phyloP scores from a whole-genome alignment of 2,329 filamentous ascomycete species.

The Penicillium sp. region DNA sequence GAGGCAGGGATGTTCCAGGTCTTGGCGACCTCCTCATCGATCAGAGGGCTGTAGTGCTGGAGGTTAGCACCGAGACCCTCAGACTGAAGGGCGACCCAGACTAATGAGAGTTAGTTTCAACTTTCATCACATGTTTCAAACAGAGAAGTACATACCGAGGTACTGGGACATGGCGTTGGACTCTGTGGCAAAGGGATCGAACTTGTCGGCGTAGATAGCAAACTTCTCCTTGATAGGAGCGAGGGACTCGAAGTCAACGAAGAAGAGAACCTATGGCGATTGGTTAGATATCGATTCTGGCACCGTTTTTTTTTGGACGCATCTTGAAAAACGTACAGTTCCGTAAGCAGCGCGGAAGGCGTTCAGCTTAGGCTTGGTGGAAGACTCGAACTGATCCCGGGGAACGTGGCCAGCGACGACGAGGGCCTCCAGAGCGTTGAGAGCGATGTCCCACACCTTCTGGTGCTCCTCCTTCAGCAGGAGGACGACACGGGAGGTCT shows the following conservation, averaged over 20 bases:
- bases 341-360: constrained; percentile 73
- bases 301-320: background rate
- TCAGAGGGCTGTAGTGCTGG: constrained; percentile 88
- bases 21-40: constrained; percentile 69
- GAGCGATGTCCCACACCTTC: constrained; percentile 79
- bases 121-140: background rate
- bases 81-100: constrained; percentile 79
- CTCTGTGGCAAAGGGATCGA: constrained; percentile 75
- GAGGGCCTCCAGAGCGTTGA: constrained; percentile 59
- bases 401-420: constrained; percentile 54
- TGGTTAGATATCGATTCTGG: background rate
- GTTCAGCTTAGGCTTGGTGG: constrained; percentile 47
- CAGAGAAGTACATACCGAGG: constrained; percentile 39
- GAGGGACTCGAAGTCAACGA: constrained; percentile 70
- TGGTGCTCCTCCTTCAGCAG: constrained; percentile 82
- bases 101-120: constrained; percentile 15
- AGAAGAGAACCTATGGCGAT: constrained; percentile 68
- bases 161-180: constrained; percentile 78
- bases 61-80: constrained; percentile 85
- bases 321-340: constrained; percentile 57
- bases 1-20: constrained; percentile 69
- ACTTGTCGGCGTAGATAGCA: constrained; percentile 75
- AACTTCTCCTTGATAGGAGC: constrained; percentile 62
- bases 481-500: constrained; percentile 75
- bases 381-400: constrained; percentile 52